phyloP scores from a whole-genome alignment of 179 eudicot species.

The Heliamphora pulchella region DNA sequence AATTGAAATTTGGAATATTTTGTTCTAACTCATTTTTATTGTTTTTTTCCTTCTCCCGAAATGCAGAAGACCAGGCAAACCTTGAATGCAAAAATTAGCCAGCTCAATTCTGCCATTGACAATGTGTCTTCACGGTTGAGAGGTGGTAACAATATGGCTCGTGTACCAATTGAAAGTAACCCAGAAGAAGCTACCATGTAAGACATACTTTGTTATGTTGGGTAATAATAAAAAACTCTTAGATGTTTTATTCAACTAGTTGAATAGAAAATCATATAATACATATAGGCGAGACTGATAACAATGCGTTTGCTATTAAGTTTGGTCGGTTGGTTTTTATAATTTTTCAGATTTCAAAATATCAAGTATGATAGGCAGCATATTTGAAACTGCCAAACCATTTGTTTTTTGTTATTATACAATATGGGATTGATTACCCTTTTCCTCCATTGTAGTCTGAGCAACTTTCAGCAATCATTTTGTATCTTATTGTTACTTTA shows the following conservation, averaged over 20 bases:
- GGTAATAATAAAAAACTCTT: not conserved
- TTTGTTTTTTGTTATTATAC: not conserved
- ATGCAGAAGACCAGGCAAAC: conserved; percentile 70
- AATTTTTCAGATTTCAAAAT: not conserved
- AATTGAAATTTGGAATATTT: conserved; percentile 10
- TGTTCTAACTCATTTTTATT: conserved; percentile 6
- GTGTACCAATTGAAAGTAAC: no score
- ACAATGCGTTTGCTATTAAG: conserved; percentile 2
- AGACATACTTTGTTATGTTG: not conserved
- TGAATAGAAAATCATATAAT: not conserved
- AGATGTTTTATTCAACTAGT: conserved; percentile 3
- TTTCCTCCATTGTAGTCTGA: not conserved
- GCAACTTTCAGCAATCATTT: not conserved
- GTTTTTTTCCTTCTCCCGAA: conserved; percentile 11
- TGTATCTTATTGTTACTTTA: not conserved
- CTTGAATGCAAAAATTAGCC: conserved; percentile 61
- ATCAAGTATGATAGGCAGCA: not conserved
- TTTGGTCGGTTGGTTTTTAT: conserved; percentile 8
- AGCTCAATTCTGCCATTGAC: conserved; percentile 83
- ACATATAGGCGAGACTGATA: not conserved
- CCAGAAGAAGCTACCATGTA: no score
- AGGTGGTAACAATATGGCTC: no score
- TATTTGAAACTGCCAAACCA: not conserved
- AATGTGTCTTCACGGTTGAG: conserved; percentile 54
- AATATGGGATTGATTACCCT: not conserved